Percentiles rank a stretch among this genome's conserved stretches.
Evolutionary conservation across 1,284 basidiomycete genomes (phyloP).

Genomic region (Phaffia rhodozyma): DNA sequence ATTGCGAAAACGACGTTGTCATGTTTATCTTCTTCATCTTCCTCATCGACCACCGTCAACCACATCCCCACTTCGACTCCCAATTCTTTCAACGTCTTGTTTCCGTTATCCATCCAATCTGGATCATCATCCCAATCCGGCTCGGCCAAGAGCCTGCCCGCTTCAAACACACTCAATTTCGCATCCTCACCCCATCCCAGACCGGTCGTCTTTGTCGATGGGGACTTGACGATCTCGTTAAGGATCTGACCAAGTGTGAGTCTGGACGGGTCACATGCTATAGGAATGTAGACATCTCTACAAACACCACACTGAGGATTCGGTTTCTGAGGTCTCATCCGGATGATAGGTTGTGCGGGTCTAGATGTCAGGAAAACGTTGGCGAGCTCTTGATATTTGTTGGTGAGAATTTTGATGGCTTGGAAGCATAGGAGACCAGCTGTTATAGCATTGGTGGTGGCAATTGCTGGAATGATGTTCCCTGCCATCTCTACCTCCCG

Average conservation of each 20-base stretch:
- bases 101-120: constrained; percentile 39
- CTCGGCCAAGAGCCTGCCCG: constrained; percentile 64
- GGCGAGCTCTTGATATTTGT: constrained; percentile 22
- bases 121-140: constrained; percentile 60
- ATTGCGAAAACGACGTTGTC: constrained; percentile 62
- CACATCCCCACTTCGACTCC: constrained; percentile 46
- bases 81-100: constrained; percentile 30
- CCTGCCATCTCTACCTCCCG: constrained; percentile 81
- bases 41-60: constrained; percentile 70
- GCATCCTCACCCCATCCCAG: constrained; percentile 9
- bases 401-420: constrained; percentile 64
- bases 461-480: constrained; percentile 98
- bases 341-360: constrained; percentile 60
- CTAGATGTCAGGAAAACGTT: constrained; percentile 36
- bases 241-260: constrained; percentile 63
- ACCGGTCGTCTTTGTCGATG: constrained; percentile 24
- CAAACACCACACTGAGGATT: constrained; percentile 73
- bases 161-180: constrained; percentile 69
- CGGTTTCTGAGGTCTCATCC: constrained; percentile 56
- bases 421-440: constrained; percentile 89
- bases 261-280: constrained; percentile 55
- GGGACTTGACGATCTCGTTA: constrained; percentile 40
- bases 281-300: constrained; percentile 63
- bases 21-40: constrained; percentile 52
- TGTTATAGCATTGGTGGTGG: constrained; percentile 96